Evolutionary conservation across 805 yeast genomes (phyloP), one percentile per base, ranked within the genome.

Genomic region (Sugiyamaella chiloensis): DNA sequence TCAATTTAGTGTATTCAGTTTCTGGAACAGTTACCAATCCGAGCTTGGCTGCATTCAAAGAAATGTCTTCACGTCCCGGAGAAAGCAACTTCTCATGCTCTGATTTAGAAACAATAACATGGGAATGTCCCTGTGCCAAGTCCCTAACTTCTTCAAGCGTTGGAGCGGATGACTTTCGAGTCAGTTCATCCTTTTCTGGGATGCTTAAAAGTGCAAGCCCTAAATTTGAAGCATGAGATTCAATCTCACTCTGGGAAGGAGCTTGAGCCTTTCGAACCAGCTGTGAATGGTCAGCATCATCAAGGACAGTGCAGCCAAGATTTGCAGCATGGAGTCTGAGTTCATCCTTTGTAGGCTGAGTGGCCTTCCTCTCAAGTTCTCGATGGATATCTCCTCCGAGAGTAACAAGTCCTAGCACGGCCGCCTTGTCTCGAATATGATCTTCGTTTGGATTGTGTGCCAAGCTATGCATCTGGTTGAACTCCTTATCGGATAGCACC

Each of bases 131-230:
- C 0, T 62, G 51, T 43, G 62, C 62, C 40, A 62, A 24, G 5
- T 24, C 41, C 4, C 35, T 8, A 14, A 57, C 17, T 20, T 56
- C 59, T 1, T 40, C 46, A 9, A 40, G 34, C 12, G 50, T 40
- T 7, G 54, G 56, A 26, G 43, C 30, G 7, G 43, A 17, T 2
- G 57, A 48, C 27, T 44, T 34, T 2, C 47, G 35, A 12, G 37
- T 21, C 5, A 57, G 52, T 34, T 51, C 56, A 7, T 51, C 37
- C 29, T 53, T 52, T 35, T 69, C 71, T 12, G 60, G 68, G 21
- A 61, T 54, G 2, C 68, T 48, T 11, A 71, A 17, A 6, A 66
- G 50, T 11, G 57, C 60, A n/a, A 64, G 60, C 9, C 65, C 68
- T 9, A 61, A 48, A 40, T 55, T 59, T 11, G 46, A 47, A 4